phyloP scores from a whole-genome alignment of 2,329 filamentous ascomycete genomes.

The Colletotrichum spaethianum region DNA sequence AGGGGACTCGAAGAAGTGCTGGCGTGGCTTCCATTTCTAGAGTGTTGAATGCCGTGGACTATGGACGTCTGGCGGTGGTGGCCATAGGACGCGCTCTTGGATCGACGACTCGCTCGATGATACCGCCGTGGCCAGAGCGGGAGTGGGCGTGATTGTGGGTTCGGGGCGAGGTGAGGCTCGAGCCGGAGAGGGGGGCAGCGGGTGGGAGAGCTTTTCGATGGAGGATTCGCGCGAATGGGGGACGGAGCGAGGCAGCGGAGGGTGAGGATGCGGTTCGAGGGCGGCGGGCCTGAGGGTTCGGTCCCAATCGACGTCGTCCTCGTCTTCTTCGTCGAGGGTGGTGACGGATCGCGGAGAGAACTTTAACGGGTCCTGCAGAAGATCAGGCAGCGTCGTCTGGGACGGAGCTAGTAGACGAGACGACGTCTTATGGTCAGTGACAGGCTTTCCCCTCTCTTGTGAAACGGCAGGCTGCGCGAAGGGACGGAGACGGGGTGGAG shows the following conservation, averaged over 20 bases:
- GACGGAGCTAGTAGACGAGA: conserved; percentile 64
- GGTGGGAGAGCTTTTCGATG: conserved; percentile 63
- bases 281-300: conserved; percentile 64
- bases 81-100: conserved; percentile 75
- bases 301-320: conserved; percentile 64
- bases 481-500: conserved; percentile 42
- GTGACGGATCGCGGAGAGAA: conserved; percentile 65
- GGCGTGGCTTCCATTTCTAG: conserved; percentile 87
- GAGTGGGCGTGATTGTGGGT: conserved; percentile 56
- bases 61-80: conserved; percentile 98
- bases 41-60: conserved; percentile 95
- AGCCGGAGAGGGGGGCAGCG: conserved; percentile 37
- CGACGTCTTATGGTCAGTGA: conserved; percentile 42
- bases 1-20: conserved; percentile 87
- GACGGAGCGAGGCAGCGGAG: conserved; percentile 55
- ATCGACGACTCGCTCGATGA: conserved; percentile 69
- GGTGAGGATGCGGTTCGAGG: conserved; percentile 52
- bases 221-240: conserved; percentile 73
- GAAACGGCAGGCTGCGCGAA: conserved; percentile 47
- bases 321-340: conserved; percentile 67
- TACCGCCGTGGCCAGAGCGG: conserved; percentile 57
- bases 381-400: conserved; percentile 71
- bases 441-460: conserved; percentile 48
- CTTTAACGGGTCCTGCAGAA: conserved; percentile 66
- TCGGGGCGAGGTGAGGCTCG: conserved; percentile 53